These are phyloP conservation scores for Tulasnella sp. DNA, from an alignment of 768 basidiomycete species.

Conservation along the genomic window DNA sequence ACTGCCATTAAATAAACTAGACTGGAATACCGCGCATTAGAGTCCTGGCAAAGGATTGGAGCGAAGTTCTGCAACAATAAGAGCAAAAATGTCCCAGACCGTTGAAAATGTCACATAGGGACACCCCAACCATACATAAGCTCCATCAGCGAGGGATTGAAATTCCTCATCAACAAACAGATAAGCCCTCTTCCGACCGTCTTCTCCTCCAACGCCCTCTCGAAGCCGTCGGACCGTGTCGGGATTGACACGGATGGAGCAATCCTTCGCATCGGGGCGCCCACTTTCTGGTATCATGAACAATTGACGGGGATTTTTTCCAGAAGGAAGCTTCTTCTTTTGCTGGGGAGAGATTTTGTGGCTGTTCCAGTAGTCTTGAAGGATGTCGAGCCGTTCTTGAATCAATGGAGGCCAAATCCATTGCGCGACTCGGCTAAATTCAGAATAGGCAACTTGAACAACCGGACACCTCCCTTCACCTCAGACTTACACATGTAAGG, in stretches of 20 bases:
- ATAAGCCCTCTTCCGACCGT: neutral
- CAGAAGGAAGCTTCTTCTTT: conserved; percentile 2
- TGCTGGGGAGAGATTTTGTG: neutral
- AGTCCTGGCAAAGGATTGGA: no score
- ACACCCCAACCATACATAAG: no score
- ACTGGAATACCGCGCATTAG: no score
- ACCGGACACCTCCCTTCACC: neutral
- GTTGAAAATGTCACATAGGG: no score
- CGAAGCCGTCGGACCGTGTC: neutral
- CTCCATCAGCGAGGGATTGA: neutral
- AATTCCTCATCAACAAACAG: neutral
- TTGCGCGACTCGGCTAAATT: neutral
- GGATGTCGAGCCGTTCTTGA: neutral
- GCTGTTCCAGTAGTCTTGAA: neutral
- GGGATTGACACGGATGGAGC: neutral
- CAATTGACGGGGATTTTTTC: neutral
- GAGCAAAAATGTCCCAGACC: no score
- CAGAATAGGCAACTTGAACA: neutral
- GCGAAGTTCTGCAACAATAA: neutral
- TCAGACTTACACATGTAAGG: neutral
- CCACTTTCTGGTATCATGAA: neutral
- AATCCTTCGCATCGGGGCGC: neutral
- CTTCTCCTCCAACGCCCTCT: neutral
- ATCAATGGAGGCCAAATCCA: neutral
- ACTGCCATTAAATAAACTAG: no score